These are phyloP conservation scores for Arthroderma sp. DNA, from an alignment of 2,329 filamentous ascomycete species.

Conservation along the genomic window DNA sequence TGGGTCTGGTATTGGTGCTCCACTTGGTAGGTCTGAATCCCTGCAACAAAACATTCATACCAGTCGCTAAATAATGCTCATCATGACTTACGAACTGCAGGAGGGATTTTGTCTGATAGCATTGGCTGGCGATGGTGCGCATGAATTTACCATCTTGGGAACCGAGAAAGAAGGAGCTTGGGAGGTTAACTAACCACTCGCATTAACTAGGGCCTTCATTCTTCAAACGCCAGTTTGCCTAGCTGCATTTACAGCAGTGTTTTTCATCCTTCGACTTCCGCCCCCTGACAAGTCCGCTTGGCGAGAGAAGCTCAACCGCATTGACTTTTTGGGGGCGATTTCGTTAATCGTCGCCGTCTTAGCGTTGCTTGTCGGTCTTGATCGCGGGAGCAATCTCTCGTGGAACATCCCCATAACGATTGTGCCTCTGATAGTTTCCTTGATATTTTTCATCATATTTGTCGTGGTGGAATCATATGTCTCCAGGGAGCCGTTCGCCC, in stretches of 20 bases:
- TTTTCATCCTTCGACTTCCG: constrained; percentile 38
- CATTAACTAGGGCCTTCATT: constrained; percentile 30
- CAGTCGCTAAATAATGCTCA: too few relatives aligned
- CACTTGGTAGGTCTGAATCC: constrained; percentile 16
- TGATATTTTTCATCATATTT: constrained; percentile 26
- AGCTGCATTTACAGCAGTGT: constrained; percentile 42
- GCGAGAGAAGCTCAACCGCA: constrained; percentile 36
- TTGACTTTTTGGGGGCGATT: constrained; percentile 46
- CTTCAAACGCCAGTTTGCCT: constrained; percentile 48
- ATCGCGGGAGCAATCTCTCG: constrained; percentile 33
- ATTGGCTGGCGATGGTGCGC: constrained; percentile 35
- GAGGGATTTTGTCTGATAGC: constrained; percentile 30
- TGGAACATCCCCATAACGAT: constrained; percentile 33
- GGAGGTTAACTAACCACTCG: too few relatives aligned
- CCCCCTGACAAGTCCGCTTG: constrained; percentile 17
- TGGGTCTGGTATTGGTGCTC: constrained; percentile 45
- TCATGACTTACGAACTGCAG: too few relatives aligned
- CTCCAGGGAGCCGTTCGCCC: constrained; percentile 31
- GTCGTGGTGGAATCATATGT: constrained; percentile 29
- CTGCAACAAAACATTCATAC: too few relatives aligned
- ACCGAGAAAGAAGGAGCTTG: too few relatives aligned
- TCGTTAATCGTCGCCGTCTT: constrained; percentile 47
- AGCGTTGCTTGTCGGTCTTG: constrained; percentile 36
- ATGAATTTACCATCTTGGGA: too few relatives aligned
- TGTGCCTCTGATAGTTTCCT: constrained; percentile 23